These are phyloP conservation scores for Aspergillus tamarii DNA, from an alignment of 2,329 filamentous ascomycete genomes.

Conservation along the genomic window DNA sequence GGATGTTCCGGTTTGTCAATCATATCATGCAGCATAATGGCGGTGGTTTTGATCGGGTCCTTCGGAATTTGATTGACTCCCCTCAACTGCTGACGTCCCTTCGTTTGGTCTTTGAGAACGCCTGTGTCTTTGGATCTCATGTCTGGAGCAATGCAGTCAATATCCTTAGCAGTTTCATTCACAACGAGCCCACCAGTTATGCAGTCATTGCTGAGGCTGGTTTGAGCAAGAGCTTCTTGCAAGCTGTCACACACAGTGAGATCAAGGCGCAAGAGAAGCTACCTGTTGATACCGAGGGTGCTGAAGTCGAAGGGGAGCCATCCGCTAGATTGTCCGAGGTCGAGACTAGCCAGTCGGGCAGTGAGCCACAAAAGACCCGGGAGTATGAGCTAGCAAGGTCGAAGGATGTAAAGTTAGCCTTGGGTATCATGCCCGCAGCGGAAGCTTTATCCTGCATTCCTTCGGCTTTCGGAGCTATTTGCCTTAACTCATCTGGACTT, in stretches of 20 bases:
- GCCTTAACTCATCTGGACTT: slow-evolving; percentile 83
- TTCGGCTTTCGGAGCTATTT: slow-evolving; percentile 89
- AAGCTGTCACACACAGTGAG: slow-evolving; percentile 67
- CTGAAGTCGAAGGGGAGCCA: slow-evolving; percentile 39
- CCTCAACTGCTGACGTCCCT: slow-evolving; percentile 79
- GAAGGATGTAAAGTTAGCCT: slow-evolving; percentile 51
- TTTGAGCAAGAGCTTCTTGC: slow-evolving; percentile 81
- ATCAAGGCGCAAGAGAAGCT: slow-evolving; percentile 41
- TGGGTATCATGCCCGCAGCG: slow-evolving; percentile 79
- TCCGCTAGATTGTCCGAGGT: slow-evolving; percentile 38
- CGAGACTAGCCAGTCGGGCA: slow-evolving; percentile 25
- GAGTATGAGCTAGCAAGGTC: slow-evolving; percentile 37
- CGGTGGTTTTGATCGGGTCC: slow-evolving; percentile 83
- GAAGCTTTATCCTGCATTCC: slow-evolving; percentile 89
- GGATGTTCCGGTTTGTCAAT: slow-evolving; percentile 93
- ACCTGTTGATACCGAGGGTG: slow-evolving; percentile 29
- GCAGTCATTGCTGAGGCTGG: slow-evolving; percentile 93
- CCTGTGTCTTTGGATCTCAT: slow-evolving; percentile 79
- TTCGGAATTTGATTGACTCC: slow-evolving; percentile 93
- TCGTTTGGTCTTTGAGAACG: slow-evolving; percentile 78
- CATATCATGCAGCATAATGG: slow-evolving; percentile 86
- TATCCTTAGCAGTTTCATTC: slow-evolving; percentile 93
- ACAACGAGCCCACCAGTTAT: slow-evolving; percentile 98
- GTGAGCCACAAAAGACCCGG: slow-evolving; percentile 26
- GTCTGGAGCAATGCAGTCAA: slow-evolving; percentile 95